Evolutionary conservation across 2,329 filamentous ascomycete genomes (phyloP).

Genomic region (Beauveria varroae): DNA sequence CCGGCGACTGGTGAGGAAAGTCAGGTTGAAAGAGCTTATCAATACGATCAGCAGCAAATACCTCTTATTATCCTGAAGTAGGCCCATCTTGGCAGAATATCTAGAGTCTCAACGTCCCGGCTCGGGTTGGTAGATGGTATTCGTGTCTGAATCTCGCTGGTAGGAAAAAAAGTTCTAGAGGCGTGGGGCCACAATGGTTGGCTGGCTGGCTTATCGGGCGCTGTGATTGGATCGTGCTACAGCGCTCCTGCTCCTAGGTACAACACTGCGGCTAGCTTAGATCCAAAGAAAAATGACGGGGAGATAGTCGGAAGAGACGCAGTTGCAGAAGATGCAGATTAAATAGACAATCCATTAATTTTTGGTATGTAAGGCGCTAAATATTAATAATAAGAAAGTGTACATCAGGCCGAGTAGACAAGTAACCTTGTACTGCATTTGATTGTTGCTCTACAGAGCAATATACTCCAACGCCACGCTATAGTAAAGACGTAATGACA

Average conservation of each 20-base stretch:
- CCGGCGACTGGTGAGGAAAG: constrained; percentile 24
- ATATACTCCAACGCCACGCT: no score
- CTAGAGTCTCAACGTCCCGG: background rate
- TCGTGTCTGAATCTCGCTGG: background rate
- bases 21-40: background rate
- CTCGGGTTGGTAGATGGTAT: background rate
- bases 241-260: no score
- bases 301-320: no score
- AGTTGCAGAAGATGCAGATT: no score
- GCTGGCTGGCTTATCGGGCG: background rate
- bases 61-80: constrained; percentile 10
- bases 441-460: no score
- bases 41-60: background rate
- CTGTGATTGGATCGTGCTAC: background rate
- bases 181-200: constrained; percentile 6
- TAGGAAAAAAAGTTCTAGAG: constrained; percentile 12
- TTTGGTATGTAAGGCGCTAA: no score
- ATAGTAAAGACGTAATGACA: background rate
- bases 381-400: no score
- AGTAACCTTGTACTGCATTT: no score
- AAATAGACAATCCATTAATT: no score
- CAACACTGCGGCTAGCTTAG: no score
- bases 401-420: no score
- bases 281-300: no score
- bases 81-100: constrained; percentile 7